phyloP scores from a whole-genome alignment of 2,329 filamentous ascomycete genomes.

The Trichoderma citrinoviride region DNA sequence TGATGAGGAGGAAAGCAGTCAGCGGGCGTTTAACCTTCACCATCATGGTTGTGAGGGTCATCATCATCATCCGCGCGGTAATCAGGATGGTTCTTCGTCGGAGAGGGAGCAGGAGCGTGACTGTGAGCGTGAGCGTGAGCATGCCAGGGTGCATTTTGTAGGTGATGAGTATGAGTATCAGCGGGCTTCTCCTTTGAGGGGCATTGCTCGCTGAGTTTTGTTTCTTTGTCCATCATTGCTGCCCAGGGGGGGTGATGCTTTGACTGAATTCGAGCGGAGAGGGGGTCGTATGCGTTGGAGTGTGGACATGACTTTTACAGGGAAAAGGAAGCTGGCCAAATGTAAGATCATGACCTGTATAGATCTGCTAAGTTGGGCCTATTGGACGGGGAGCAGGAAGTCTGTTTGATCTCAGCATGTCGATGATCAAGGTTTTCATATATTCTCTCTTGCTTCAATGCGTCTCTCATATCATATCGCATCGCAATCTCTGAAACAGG shows the following conservation, averaged over 20 bases:
- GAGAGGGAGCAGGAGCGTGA: neutral
- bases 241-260: too few species aligned
- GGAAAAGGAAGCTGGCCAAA: neutral
- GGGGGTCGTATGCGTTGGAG: neutral
- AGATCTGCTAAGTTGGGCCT: neutral
- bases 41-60: neutral
- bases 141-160: slow-evolving; percentile 27
- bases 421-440: neutral
- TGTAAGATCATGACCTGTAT: neutral
- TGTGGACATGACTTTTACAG: neutral
- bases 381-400: neutral
- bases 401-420: neutral
- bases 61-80: slow-evolving; percentile 31
- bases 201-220: neutral
- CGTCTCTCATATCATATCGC: too few species aligned
- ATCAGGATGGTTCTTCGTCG: slow-evolving; percentile 25
- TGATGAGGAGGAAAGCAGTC: slow-evolving; percentile 21
- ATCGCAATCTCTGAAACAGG: neutral
- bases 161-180: slow-evolving; percentile 21
- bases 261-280: neutral
- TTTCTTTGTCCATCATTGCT: neutral
- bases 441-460: neutral
- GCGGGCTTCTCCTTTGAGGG: neutral
- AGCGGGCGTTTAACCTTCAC: slow-evolving; percentile 12
- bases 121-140: neutral